Evolutionary conservation across 2,329 filamentous ascomycete genomes (phyloP).

Genomic region (Stachybotrys chartarum): DNA sequence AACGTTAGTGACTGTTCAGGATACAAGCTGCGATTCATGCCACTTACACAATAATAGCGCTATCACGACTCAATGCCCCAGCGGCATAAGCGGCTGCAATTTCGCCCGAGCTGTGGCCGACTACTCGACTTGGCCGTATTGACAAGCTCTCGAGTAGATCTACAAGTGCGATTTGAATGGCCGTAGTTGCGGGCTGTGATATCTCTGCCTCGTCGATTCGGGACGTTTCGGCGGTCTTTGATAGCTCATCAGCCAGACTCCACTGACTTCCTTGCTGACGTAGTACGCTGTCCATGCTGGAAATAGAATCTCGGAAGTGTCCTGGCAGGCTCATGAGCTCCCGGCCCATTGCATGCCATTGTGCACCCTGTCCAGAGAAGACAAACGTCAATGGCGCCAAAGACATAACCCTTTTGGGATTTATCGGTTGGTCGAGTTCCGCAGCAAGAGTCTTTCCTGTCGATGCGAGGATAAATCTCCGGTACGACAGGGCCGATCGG

Average conservation of each 20-base stretch:
- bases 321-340: conserved; percentile 19
- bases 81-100: conserved; percentile 1
- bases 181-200: not conserved
- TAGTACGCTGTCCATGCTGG: not conserved
- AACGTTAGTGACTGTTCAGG: not conserved
- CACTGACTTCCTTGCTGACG: not conserved
- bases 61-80: conserved; percentile 7
- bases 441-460: not conserved
- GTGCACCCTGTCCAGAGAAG: conserved; percentile 26
- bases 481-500: not conserved
- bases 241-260: not conserved
- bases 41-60: conserved; percentile 20
- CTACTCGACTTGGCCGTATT: not conserved
- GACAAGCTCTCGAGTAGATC: not conserved
- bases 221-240: not conserved
- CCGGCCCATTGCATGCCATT: conserved; percentile 22
- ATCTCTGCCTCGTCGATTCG: not conserved
- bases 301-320: conserved; percentile 17
- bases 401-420: not conserved
- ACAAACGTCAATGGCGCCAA: conserved; percentile 1
- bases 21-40: conserved; percentile 17
- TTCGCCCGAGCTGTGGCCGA: not conserved
- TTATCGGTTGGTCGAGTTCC: not conserved
- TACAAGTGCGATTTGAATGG: not conserved
- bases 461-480: not conserved